Evolutionary conservation across 2,329 filamentous ascomycete genomes (phyloP).

Genomic region (Colletotrichum siamense): DNA sequence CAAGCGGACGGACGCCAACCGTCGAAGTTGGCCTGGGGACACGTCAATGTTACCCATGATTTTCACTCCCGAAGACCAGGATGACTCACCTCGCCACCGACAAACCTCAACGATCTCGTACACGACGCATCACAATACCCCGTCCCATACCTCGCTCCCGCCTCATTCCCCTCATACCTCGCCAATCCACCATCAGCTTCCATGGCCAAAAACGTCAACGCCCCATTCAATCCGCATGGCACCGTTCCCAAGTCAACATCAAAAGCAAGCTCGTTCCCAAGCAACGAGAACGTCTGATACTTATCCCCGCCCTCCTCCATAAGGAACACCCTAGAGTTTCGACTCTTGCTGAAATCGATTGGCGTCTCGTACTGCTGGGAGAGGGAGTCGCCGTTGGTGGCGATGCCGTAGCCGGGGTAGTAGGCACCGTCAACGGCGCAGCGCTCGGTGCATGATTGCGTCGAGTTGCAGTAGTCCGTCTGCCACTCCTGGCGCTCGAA

Average conservation of each 20-base stretch:
- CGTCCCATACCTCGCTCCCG: slow-evolving; percentile 59
- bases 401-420: slow-evolving; percentile 51
- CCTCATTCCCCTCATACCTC: slow-evolving; percentile 47
- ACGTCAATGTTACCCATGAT: no score
- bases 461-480: slow-evolving; percentile 40
- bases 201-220: slow-evolving; percentile 66
- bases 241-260: slow-evolving; percentile 70
- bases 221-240: slow-evolving; percentile 69
- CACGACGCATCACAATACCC: slow-evolving; percentile 58
- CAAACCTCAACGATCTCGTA: slow-evolving; percentile 50
- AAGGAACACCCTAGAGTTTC: slow-evolving; percentile 61
- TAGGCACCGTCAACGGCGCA: slow-evolving; percentile 53
- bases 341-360: slow-evolving; percentile 43
- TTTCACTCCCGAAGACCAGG: no score
- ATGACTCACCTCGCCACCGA: slow-evolving; percentile 41
- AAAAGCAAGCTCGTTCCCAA: slow-evolving; percentile 69
- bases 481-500: slow-evolving; percentile 49
- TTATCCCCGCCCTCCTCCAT: slow-evolving; percentile 54
- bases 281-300: slow-evolving; percentile 66
- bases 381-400: slow-evolving; percentile 48
- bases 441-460: slow-evolving; percentile 44
- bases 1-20: slow-evolving; percentile 51
- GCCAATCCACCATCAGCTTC: slow-evolving; percentile 53
- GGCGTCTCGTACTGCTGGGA: slow-evolving; percentile 58
- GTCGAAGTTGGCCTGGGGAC: slow-evolving; percentile 39